Percentiles rank a stretch among this genome's conserved stretches.
Conservation (phyloP, 2,329 filamentous ascomycete species). For the Nannizziopsis barbatae region DNA sequence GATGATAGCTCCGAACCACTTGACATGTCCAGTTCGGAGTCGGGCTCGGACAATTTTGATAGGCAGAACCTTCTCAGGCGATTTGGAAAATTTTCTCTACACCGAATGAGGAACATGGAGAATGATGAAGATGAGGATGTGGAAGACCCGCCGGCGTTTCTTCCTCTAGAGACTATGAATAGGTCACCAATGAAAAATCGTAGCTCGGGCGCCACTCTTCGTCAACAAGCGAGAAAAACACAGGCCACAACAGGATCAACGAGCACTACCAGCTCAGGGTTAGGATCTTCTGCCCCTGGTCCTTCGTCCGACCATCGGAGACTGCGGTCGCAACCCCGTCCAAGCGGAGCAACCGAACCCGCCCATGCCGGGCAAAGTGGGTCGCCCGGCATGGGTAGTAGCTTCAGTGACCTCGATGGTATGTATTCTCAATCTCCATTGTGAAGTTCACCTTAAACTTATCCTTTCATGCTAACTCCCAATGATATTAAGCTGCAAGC, state of each 20-base stretch:
- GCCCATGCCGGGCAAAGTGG: conserved; percentile 36
- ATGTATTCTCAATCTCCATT: conserved; percentile 13
- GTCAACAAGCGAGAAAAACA: conserved; percentile 24
- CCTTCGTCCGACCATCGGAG: conserved; percentile 14
- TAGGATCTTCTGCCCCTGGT: conserved; percentile 19
- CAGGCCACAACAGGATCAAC: conserved; percentile 17
- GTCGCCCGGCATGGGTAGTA: conserved; percentile 53
- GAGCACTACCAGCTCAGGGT: conserved; percentile 31
- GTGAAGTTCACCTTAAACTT: background rate
- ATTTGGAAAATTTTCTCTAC: conserved; percentile 32
- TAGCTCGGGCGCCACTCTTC: conserved; percentile 35
- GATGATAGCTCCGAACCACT: conserved; percentile 21
- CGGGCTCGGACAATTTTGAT: conserved; percentile 25
- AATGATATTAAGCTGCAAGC: conserved; percentile 41
- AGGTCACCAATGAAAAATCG: conserved; percentile 13
- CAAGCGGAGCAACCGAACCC: conserved; percentile 41
- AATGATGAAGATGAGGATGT: conserved; percentile 35
- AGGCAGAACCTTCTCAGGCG: conserved; percentile 25
- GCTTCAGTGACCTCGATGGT: conserved; percentile 56
- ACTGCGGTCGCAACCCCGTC: conserved; percentile 24
- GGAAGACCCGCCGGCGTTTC: conserved; percentile 38
- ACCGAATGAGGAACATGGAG: conserved; percentile 22
- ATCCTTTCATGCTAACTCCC: conserved; percentile 8
- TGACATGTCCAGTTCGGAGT: conserved; percentile 21
- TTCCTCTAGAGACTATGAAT: conserved; percentile 25